Base-by-base conservation (phyloP, 345 rosid genomes). In the Citrus reticulata region DNA sequence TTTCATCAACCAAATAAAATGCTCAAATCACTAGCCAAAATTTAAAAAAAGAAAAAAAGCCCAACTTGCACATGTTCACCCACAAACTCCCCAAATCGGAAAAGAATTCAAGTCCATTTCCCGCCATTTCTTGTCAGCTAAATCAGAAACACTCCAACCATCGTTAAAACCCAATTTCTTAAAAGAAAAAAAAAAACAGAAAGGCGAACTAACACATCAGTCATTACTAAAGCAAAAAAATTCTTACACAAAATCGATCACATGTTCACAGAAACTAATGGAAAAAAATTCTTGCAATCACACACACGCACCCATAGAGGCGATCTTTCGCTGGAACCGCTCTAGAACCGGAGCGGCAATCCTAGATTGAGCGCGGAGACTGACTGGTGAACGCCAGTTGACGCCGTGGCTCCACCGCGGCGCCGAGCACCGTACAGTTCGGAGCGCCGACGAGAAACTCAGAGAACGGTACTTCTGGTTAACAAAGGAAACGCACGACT, bases 291-390 rank as follows among this genome's bases (percentile, higher is more conserved):
- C 49, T 32, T 29, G 61, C 32, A 24, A 64, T 68, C 22, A 59
- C 13, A 42, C 69, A 14, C 58, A 76, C 79, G 64, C 79, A 76
- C 79, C 93, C 68, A 85, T 81, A 58, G 93, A 81, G 7, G 94
- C 87, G 65, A 91, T 87, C 80, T 82, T 90, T 11, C 94, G 73
- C 68, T 86, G 85, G 42, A 93, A 86, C 25, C 54, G 86, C 81
- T 88, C 91, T 68, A 87, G 58, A 13, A 81, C 78, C 1, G 95
- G 89, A 77, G 83, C 68, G 0, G 74, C 65, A 9, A 27, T 80
- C 83, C 95, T 83, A 55, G 78, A 59, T 78, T 85, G 93, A 67
- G 86, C 80, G 32, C 91, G 90, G 29, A 85, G 89, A 62, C 85
- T 85, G 70, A 40, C 67, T 24, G 87, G 87, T 1, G 87, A 83